phyloP scores from a whole-genome alignment of 1,139 yeast species.

The Geotrichum candidum region DNA sequence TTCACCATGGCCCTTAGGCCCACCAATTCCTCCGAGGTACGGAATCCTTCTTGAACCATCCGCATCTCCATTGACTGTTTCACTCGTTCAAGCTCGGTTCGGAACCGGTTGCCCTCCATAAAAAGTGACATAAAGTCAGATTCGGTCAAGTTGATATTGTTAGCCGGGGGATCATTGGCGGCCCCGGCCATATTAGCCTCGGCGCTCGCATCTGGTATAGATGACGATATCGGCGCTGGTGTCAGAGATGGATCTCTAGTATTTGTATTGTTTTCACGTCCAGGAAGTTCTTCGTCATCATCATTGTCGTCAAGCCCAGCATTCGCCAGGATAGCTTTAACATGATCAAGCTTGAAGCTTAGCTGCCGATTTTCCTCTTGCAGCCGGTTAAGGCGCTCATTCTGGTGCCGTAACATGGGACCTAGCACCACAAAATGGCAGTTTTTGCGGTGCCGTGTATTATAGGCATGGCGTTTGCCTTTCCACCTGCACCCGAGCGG shows the following conservation, averaged over 20 bases:
- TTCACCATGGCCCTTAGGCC: constrained; percentile 33
- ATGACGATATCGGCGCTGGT: background rate
- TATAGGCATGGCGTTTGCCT: constrained; percentile 34
- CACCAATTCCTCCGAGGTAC: constrained; percentile 34
- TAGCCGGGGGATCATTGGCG: background rate
- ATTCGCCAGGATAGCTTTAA: background rate
- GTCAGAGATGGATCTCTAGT: background rate
- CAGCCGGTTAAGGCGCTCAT: constrained; percentile 30
- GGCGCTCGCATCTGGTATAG: background rate
- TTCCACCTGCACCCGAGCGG: constrained; percentile 40
- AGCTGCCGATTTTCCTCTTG: constrained; percentile 38
- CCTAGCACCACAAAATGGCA: constrained; percentile 37
- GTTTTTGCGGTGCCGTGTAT: constrained; percentile 31
- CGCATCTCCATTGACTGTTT: constrained; percentile 33
- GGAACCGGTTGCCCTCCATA: constrained; percentile 35
- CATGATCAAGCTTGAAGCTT: constrained; percentile 30
- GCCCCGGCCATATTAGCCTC: background rate
- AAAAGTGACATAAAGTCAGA: constrained; percentile 32
- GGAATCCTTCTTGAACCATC: constrained; percentile 34
- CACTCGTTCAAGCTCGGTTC: constrained; percentile 34
- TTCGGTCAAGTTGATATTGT: constrained; percentile 20
- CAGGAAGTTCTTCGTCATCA: background rate
- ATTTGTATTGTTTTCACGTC: background rate
- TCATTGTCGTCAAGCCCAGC: background rate
- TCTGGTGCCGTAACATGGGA: constrained; percentile 33